Conservation (phyloP, 2,329 filamentous ascomycete species). For the Trichoderma arundinaceum region DNA sequence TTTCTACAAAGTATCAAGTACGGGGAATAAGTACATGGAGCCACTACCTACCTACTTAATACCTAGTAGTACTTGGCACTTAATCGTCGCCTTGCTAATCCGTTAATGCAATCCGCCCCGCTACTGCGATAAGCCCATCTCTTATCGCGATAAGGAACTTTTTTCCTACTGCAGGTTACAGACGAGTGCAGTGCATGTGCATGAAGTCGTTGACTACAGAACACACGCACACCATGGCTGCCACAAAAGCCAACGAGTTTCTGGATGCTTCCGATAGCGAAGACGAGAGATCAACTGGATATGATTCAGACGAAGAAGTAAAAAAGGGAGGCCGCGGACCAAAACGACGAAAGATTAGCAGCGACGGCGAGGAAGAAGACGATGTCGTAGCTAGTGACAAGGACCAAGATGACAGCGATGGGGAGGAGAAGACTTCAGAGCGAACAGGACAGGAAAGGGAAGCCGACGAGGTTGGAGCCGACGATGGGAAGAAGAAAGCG, state of each 20-base stretch:
- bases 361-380: constrained; percentile 47
- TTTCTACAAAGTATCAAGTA: too few relatives aligned
- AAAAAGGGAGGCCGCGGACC: constrained; percentile 66
- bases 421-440: constrained; percentile 37
- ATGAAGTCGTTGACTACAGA: background rate
- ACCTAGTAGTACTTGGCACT: background rate
- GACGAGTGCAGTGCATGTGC: too few relatives aligned
- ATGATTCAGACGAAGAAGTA: constrained; percentile 73
- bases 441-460: constrained; percentile 38
- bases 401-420: constrained; percentile 42
- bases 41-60: too few relatives aligned
- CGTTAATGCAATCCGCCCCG: constrained; percentile 4
- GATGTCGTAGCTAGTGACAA: constrained; percentile 43
- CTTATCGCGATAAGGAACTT: constrained; percentile 34
- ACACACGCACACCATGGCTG: constrained; percentile 57
- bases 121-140: constrained; percentile 15
- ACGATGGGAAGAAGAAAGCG: constrained; percentile 33
- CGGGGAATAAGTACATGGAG: too few relatives aligned
- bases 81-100: background rate
- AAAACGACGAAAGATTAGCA: constrained; percentile 68
- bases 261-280: constrained; percentile 66
- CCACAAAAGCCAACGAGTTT: constrained; percentile 74
- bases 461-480: constrained; percentile 34
- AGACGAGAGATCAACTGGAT: constrained; percentile 62
- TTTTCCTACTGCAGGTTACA: constrained; percentile 34